Evolutionary conservation across 2,329 filamentous ascomycete species (phyloP), one percentile per base, ranked within the genome.

Genomic region (Penicillium hesseltinei): DNA sequence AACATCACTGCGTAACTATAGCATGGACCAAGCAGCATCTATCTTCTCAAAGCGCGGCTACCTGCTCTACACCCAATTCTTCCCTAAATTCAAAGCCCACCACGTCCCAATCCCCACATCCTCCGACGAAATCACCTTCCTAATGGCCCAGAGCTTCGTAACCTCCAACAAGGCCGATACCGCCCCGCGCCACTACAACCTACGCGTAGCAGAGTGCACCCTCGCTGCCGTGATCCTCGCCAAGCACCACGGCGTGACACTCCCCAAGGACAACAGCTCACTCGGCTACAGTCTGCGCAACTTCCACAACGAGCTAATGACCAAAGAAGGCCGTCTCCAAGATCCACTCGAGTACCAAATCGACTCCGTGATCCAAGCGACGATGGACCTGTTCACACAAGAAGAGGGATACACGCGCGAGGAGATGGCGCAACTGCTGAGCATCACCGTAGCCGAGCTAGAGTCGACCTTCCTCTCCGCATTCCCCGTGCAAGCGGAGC

Each of bases 11-110:
- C 19, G 23, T 25, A 25, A 29, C 39, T 27, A 36, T 47, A 60
- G 92, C 55, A 97, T 99, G 94, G 94, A 99, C 71, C 94, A 99
- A 78, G 88, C 92, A 15, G 94, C 94, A 35, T 97, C 93, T 0
- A 93, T 99, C 62, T 94, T 99, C 76, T 93, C 92, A 0, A 83
- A 91, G 68, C 87, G 88, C 63, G 92, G 91, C 50, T 90, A 89
- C 39, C 92, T 94, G 10, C 84, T 97, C 43, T 92, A 95, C 71
- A 93, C 97, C 58, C 90, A 88, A 10, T 99, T 99, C 78, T 86
- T 86, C 62, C 94, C 94, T 3, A 81, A 80, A 19, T 87, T 99
- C 51, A 82, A 84, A 25, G 91, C 89, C 33, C 83, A 86, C 54
- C 88, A 92, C 45, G 87, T 97, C 59, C 83, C 87, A 40, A 91